Conservation (phyloP, 768 basidiomycete genomes). For the Hysterangium stoloniferum region DNA sequence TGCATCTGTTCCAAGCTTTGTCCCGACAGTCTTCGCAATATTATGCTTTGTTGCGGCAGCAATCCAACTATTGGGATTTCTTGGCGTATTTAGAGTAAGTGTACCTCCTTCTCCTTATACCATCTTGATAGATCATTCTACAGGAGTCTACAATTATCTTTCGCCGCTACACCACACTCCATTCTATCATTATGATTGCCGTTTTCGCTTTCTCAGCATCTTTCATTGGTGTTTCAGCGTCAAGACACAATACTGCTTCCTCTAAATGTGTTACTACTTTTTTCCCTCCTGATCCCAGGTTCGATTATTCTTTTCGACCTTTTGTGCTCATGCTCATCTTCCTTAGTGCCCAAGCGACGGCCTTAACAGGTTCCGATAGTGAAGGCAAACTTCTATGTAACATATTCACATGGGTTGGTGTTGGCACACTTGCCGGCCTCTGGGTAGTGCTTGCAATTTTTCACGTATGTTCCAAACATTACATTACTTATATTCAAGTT, state of each 20-base stretch:
- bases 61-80: slow-evolving; percentile 75
- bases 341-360: slow-evolving; percentile 19
- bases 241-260: slow-evolving; percentile 66
- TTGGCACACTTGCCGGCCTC: slow-evolving; percentile 85
- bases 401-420: slow-evolving; percentile 87
- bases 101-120: background rate
- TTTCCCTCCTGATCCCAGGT: slow-evolving; percentile 10
- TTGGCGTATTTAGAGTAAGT: slow-evolving; percentile 72
- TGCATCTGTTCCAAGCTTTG: slow-evolving; percentile 71
- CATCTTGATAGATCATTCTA: slow-evolving; percentile 7
- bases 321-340: slow-evolving; percentile 42
- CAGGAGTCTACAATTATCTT: slow-evolving; percentile 64
- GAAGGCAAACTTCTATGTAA: slow-evolving; percentile 74
- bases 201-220: slow-evolving; percentile 73
- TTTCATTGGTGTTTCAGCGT: slow-evolving; percentile 76
- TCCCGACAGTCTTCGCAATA: slow-evolving; percentile 64
- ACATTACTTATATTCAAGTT: slow-evolving; percentile 26
- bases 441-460: slow-evolving; percentile 76
- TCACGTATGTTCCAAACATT: slow-evolving; percentile 45
- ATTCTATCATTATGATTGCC: slow-evolving; percentile 43
- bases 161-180: slow-evolving; percentile 61
- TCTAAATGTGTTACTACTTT: slow-evolving; percentile 45
- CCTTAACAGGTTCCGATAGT: slow-evolving; percentile 24
- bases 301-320: background rate
- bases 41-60: slow-evolving; percentile 70